Conservation (phyloP, 352 stramenopile species). For the Globisporangium solare region DNA sequence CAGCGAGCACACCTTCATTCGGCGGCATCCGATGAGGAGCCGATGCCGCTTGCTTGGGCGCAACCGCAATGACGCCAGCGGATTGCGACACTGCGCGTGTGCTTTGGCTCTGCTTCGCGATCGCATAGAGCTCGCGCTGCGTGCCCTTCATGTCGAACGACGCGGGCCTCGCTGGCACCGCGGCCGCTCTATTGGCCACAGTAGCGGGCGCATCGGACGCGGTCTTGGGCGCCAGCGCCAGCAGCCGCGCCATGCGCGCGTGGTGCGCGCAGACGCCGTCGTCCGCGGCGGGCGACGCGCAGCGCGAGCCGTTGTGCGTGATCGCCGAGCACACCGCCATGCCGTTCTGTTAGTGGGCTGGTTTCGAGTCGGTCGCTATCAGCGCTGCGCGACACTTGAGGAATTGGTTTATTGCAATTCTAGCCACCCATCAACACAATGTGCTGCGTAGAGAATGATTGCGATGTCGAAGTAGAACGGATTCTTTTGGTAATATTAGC, state of each 20-base stretch:
- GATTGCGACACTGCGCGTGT: background rate
- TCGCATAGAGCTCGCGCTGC: background rate
- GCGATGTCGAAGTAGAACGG: no score
- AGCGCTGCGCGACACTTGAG: no score
- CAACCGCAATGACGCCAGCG: conserved; percentile 1
- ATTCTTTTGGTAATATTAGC: no score
- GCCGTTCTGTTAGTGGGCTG: background rate
- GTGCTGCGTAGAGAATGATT: no score
- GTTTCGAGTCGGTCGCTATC: conserved; percentile 4
- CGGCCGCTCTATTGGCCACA: background rate
- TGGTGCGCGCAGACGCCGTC: conserved; percentile 70
- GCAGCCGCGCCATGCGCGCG: conserved; percentile 69
- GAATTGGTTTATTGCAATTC: no score
- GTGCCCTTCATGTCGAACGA: conserved; percentile 7
- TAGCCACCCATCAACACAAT: no score
- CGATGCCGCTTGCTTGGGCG: conserved; percentile 5
- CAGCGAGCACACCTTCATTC: conserved; percentile 34
- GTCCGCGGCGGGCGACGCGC: conserved; percentile 37
- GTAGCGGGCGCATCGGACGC: conserved; percentile 3
- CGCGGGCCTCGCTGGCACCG: background rate
- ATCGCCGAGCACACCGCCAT: conserved; percentile 33
- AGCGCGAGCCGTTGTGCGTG: conserved; percentile 67
- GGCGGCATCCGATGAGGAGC: conserved; percentile 14
- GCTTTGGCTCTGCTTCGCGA: background rate
- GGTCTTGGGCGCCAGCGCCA: conserved; percentile 68